Evolutionary conservation across 805 yeast genomes (phyloP), one percentile per base, ranked within the genome.

Genomic region (Middelhovenomyces tepae): DNA sequence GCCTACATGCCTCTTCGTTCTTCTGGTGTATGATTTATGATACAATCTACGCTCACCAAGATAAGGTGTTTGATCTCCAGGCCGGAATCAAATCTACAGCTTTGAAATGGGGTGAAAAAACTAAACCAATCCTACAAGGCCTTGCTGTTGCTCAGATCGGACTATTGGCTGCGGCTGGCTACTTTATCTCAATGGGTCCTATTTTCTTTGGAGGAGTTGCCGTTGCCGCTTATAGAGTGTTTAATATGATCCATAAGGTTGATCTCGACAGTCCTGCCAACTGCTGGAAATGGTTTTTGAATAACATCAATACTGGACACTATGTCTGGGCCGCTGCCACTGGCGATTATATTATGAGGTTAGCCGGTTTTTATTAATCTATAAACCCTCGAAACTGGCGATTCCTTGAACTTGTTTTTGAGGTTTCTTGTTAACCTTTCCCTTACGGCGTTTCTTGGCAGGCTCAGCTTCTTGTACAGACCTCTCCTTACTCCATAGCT

Each of bases 41-140:
- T 56, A 85, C 98, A 2, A 73, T 91, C 24, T 91, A 91, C 56
- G 99, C 98, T 1, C 99, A 91, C 54, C 99, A 91, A 60, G 99
- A 91, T 58, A 91, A 91, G 60, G 60, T 56, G 33, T 91, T 79
- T 50, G 99, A 91, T 58, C 61, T 83, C 34, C 67, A 71, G 37
- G 96, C 94, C 0, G 98, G 98, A 14, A 80, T 91, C 46, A 86
- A 86, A 56, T 83, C 95, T 2, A 86, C 97, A 1, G 99, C 99
- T 5, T 67, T 91, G 45, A 87, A 82, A 2, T 93, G 98, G 98
- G 94, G 93, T 6, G 71, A 69, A 15, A 68, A 72, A 20, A 72
- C 95, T 1, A 86, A 81, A 53, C 68, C 74, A 7, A 73, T 86
- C 26, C 65, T 82, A 47, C 65, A 72, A 28, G 76, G 71, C 1